These are phyloP conservation scores for Cubamyces lactineus DNA, from an alignment of 768 basidiomycete species.

Conservation along the genomic window DNA sequence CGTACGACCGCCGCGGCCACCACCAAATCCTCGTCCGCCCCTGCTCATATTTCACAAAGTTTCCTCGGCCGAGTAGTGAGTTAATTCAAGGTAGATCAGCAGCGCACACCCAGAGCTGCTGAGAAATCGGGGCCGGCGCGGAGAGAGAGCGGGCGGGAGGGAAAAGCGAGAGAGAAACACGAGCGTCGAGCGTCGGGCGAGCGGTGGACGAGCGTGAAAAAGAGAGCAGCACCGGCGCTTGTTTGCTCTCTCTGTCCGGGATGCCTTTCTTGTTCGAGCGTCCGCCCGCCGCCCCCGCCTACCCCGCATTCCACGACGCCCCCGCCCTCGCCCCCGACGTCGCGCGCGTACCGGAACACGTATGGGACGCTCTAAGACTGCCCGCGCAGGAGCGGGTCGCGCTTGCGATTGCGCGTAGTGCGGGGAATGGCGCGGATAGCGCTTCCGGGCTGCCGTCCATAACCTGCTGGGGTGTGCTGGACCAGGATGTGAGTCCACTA, in stretches of 20 bases:
- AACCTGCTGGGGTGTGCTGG: slow-evolving; percentile 39
- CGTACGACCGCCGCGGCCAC: slow-evolving; percentile 56
- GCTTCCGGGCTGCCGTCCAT: slow-evolving; percentile 16
- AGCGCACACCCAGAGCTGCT: slow-evolving; percentile 6
- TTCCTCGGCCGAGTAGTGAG: neutral
- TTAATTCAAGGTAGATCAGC: neutral
- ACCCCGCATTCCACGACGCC: slow-evolving; percentile 17
- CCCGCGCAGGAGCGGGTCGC: slow-evolving; percentile 8
- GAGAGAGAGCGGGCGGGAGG: too few species aligned
- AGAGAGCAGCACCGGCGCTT: slow-evolving; percentile 23
- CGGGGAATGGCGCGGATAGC: neutral
- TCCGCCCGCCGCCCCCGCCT: slow-evolving; percentile 14
- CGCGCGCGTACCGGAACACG: slow-evolving; percentile 15
- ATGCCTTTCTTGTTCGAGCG: slow-evolving; percentile 31
- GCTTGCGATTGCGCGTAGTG: slow-evolving; percentile 21
- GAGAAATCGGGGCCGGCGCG: neutral
- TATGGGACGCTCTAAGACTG: slow-evolving; percentile 19
- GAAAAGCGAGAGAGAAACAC: neutral
- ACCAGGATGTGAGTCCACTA: slow-evolving; percentile 42
- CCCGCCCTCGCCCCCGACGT: slow-evolving; percentile 2
- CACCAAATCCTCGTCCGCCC: slow-evolving; percentile 57
- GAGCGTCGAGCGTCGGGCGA: slow-evolving; percentile 16
- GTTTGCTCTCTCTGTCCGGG: neutral
- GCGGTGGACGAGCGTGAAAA: slow-evolving; percentile 22
- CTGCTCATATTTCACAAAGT: slow-evolving; percentile 48